Evolutionary conservation across 176 grass and related monocot genomes (phyloP).

Genomic region (Puccinellia tenuiflora): DNA sequence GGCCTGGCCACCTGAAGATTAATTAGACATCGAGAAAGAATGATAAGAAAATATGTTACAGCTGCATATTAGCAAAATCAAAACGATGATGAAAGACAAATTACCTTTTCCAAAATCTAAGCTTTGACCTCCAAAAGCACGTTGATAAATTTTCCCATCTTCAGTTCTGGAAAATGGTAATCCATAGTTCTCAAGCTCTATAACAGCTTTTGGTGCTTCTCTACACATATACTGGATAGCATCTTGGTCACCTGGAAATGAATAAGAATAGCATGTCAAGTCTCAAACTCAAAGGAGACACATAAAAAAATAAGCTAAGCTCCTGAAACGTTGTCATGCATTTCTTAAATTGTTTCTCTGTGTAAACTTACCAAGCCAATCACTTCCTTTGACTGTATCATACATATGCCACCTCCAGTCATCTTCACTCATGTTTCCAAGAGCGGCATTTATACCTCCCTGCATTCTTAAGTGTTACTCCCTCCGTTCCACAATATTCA

Average conservation of each 20-base stretch:
- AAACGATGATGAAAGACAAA: neutral
- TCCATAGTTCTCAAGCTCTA: constrained; percentile 97
- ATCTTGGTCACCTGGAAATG: constrained; percentile 83
- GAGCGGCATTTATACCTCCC: constrained; percentile 96
- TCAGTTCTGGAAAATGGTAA: constrained; percentile 93
- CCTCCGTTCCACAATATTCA: no score
- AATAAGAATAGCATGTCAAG: constrained; percentile 1
- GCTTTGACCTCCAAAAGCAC: constrained; percentile 94
- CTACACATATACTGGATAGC: constrained; percentile 98
- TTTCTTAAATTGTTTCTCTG: neutral
- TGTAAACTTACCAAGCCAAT: constrained; percentile 71
- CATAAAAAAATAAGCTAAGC: neutral
- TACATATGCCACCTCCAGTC: constrained; percentile 99
- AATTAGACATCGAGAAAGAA: neutral
- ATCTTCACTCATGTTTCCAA: constrained; percentile 98
- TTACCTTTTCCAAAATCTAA: constrained; percentile 98
- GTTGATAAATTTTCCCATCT: constrained; percentile 96
- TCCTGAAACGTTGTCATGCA: neutral
- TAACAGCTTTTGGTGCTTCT: constrained; percentile 99
- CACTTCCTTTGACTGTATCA: constrained; percentile 96
- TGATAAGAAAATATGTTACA: constrained; percentile 4
- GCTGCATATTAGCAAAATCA: neutral
- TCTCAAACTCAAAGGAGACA: neutral
- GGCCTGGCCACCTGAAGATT: constrained; percentile 15
- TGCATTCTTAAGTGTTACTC: constrained; percentile 22